A percentile compares a stretch with the other conserved stretches of the same genome.
Conservation (phyloP, 768 basidiomycete genomes). For the Pleurotus tuoliensis region DNA sequence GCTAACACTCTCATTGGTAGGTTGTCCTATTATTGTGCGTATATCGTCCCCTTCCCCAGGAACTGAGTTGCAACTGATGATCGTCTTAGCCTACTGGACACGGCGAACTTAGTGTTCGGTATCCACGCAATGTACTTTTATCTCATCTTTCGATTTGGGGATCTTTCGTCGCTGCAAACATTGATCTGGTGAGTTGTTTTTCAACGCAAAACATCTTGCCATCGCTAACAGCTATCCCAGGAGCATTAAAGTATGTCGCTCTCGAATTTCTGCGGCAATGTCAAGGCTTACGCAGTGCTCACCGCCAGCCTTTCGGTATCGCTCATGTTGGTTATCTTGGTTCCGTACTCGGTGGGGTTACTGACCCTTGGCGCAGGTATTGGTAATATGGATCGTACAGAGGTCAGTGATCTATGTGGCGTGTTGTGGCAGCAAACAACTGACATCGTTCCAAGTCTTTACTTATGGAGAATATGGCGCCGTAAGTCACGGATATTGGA, state of each 20-base stretch:
- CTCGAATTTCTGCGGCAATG: neutral
- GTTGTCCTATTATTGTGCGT: conserved; percentile 1
- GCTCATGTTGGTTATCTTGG: conserved; percentile 2
- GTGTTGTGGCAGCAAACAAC: neutral
- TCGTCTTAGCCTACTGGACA: neutral
- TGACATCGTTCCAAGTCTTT: neutral
- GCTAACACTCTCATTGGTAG: neutral
- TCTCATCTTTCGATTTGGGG: conserved; percentile 2
- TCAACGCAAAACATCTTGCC: neutral
- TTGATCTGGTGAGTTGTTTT: neutral
- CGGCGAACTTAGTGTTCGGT: neutral
- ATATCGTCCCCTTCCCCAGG: neutral
- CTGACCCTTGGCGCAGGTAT: neutral
- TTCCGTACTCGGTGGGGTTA: neutral
- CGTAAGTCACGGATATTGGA: neutral
- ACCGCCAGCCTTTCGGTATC: neutral
- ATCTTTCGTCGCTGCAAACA: neutral
- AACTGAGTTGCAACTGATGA: neutral
- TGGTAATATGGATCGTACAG: conserved; percentile 5
- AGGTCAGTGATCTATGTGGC: neutral
- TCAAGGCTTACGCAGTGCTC: no score
- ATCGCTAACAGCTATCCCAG: neutral
- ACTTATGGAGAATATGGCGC: conserved; percentile 5
- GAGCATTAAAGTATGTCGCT: conserved; percentile 1
- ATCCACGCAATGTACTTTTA: conserved; percentile 8